Evolutionary conservation across 1,284 basidiomycete genomes (phyloP).

Genomic region (Xanthoconium separans): DNA sequence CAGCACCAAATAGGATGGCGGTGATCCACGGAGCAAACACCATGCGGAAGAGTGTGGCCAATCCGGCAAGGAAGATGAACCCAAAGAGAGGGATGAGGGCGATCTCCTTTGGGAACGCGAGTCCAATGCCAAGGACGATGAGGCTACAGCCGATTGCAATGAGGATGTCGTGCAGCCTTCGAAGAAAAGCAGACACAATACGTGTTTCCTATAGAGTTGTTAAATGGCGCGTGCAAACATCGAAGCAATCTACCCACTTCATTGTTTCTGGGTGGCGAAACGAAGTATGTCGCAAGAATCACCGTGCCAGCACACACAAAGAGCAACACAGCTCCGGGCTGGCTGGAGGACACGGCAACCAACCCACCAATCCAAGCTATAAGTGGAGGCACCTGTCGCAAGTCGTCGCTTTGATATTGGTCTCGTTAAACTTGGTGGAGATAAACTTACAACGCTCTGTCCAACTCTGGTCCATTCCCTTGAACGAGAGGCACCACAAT

Average conservation of each 20-base stretch:
- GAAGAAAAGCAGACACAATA: not conserved
- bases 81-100: not conserved
- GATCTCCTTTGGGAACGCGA: not conserved
- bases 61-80: not conserved
- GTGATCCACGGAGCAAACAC: not conserved
- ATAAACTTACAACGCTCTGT: not conserved
- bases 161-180: not conserved
- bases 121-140: not conserved
- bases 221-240: not conserved
- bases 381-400: conserved; percentile 1
- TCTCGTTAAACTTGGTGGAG: too few relatives aligned
- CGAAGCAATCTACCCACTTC: not conserved
- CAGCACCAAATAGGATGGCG: not conserved
- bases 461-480: not conserved
- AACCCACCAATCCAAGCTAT: not conserved
- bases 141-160: not conserved
- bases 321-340: not conserved
- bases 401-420: not conserved
- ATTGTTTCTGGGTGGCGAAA: not conserved
- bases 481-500: not conserved
- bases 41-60: not conserved
- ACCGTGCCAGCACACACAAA: conserved; percentile 1
- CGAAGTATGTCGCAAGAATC: not conserved
- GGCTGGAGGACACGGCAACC: not conserved
- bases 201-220: not conserved